Percentiles rank a stretch among this genome's conserved stretches.
Conservation (phyloP, 148 eudicot genomes). For the Pharnaceum exiguum region DNA sequence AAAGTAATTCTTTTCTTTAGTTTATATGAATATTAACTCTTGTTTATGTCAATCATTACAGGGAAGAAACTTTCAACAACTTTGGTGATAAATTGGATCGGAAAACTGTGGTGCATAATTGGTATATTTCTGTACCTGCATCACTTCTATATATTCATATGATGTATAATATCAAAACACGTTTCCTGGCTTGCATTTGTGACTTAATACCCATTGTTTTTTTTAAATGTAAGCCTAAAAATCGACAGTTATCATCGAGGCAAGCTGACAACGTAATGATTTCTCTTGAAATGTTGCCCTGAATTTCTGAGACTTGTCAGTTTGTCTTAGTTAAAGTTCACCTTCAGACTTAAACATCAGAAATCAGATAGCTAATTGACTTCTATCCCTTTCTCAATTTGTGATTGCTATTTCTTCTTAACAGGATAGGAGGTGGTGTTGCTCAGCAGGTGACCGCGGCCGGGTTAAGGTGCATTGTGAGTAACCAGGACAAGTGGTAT, state of each 20-base stretch:
- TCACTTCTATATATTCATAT: background rate
- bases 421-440: slow-evolving; percentile 81
- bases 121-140: slow-evolving; percentile 32
- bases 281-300: no score
- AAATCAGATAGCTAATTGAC: background rate
- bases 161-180: no score
- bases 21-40: background rate
- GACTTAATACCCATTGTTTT: no score
- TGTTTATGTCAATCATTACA: slow-evolving; percentile 22
- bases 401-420: background rate
- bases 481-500: slow-evolving; percentile 92
- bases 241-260: no score
- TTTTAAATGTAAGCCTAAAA: no score
- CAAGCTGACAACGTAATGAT: no score
- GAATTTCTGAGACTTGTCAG: no score
- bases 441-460: slow-evolving; percentile 58
- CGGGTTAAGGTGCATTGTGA: slow-evolving; percentile 89
- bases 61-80: slow-evolving; percentile 94
- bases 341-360: no score
- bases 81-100: slow-evolving; percentile 68
- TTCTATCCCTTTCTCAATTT: background rate
- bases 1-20: background rate
- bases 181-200: no score
- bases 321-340: no score
- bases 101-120: slow-evolving; percentile 79